These are phyloP conservation scores for Silene conica DNA, from an alignment of 148 eudicot genomes.

Conservation along the genomic window DNA sequence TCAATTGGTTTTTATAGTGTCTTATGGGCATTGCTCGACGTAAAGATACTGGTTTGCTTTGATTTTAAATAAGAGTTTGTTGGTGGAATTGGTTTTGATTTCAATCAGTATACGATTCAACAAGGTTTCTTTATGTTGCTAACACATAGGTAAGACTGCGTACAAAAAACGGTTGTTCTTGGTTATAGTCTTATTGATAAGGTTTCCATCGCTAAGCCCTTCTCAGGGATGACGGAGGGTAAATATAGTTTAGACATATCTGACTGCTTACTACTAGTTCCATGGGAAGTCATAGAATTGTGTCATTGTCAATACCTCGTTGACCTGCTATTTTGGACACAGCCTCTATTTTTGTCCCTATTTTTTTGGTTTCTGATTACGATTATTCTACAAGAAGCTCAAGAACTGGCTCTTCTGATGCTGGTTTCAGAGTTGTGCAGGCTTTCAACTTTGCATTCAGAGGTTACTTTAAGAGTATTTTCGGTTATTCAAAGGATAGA, in stretches of 20 bases:
- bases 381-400: background rate
- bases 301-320: background rate
- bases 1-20: background rate
- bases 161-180: background rate
- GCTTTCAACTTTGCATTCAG: conserved; percentile 98
- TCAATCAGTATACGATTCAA: too few relatives aligned
- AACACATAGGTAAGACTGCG: background rate
- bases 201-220: background rate
- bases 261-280: too few relatives aligned
- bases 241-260: background rate
- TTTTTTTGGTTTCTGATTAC: background rate
- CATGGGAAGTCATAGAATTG: background rate
- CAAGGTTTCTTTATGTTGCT: background rate
- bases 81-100: background rate
- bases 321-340: background rate
- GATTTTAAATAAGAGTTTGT: background rate
- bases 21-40: background rate
- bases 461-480: conserved; percentile 79
- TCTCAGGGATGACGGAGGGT: background rate
- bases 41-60: background rate
- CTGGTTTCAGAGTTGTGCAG: conserved; percentile 36
- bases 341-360: background rate
- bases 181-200: background rate
- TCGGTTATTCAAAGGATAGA: conserved; percentile 79
- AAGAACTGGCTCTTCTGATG: conserved; percentile 21